Evolutionary conservation across 1,284 basidiomycete genomes (phyloP), one percentile per base, ranked within the genome.

Genomic region (Apiotrichum porosum): DNA sequence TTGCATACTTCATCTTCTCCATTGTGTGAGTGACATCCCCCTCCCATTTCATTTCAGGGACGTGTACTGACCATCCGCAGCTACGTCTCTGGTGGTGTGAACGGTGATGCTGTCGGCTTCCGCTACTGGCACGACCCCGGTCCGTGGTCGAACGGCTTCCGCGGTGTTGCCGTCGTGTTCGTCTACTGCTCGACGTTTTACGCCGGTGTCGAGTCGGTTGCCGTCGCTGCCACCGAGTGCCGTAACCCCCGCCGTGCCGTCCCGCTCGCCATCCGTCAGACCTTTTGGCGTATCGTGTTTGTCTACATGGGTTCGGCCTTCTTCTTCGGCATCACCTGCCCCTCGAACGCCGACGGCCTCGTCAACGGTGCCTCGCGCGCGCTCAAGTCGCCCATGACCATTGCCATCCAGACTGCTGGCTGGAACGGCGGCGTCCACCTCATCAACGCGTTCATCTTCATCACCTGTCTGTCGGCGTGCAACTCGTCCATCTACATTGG

Each of bases 331-430:
- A 72, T 90, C 21, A 79, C 90, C 47, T 85, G 88, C 9, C 82
- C 86, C 2, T 85, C 80, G 33, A 82, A 80, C 63, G 76, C 84
- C 48, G 61, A 72, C 0, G 69, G 78, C 17, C 79, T 91, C 23
- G 71, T 79, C 51, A 78, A 56, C 46, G 62, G 80, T 18, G 83
- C 79, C 31, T 28, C 42, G 22, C 33, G 37, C 17, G 87, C 87
- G 37, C 80, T 82, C 9, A 80, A 80, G 12, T 87, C 84, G n/a
- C 88, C 88, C 1, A 90, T 89, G 70, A 87, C 90, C 50, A 86
- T 91, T 57, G 87, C 69, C 37, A 70, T 71, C 56, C 64, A 80
- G 60, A 78, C 76, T 35, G 84, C 87, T 1, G 83, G 86, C 28
- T 91, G 91, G 72, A 81, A 81, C 56, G 78, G 76, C 10, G 73